Base-by-base conservation (phyloP, 2,329 filamentous ascomycete species). In the Plectosphaerella plurivora region DNA sequence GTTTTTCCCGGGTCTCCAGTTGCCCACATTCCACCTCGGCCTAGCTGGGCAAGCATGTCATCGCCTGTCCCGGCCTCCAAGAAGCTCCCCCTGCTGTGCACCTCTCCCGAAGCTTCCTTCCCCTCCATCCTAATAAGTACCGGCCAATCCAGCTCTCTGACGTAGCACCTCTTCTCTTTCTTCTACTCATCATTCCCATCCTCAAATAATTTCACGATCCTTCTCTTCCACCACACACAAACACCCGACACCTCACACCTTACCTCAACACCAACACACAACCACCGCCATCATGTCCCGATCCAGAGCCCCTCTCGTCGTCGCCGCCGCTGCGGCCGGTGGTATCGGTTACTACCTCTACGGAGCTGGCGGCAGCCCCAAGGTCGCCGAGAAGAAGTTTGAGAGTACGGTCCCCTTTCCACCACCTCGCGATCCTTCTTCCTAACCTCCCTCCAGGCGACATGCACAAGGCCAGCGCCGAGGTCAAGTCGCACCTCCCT, bases 321-420 rank as follows among this genome's bases (percentile, higher is more conserved):
- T 87, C 61, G 87, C 86, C 61, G 71, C 84, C 60, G 81, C 77
- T 54, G 84, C 82, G 59, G 86, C 80, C 33, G 83, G 82, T 62
- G 87, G 84, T 58, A 75, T 85, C 53, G 91, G 88, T 44, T 97
- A 96, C 79, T 97, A 97, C 77, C 81, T 97, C 57, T 99, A 96
- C 78, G 79, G 74, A 49, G 88, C 92, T 15, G 93, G 93, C 56
- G 92, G 93, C 53, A 82, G 84, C 68, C 79, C 90, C 49, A 89
- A 88, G 71, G 84, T 81, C 48, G 93, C 92, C n/a, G 84, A 91
- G 79, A 89, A 93, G 78, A 79, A 94, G 70, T 81, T 89, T 60
- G 89, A 96, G 76, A 82, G 93, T 96, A 74, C 45, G 84, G 84
- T 74, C 14, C 47, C 22, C 16, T 41, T 18, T 51, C 37, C 10